Evolutionary conservation across 2,329 filamentous ascomycete species (phyloP).

Genomic region (Capronia epimyces): DNA sequence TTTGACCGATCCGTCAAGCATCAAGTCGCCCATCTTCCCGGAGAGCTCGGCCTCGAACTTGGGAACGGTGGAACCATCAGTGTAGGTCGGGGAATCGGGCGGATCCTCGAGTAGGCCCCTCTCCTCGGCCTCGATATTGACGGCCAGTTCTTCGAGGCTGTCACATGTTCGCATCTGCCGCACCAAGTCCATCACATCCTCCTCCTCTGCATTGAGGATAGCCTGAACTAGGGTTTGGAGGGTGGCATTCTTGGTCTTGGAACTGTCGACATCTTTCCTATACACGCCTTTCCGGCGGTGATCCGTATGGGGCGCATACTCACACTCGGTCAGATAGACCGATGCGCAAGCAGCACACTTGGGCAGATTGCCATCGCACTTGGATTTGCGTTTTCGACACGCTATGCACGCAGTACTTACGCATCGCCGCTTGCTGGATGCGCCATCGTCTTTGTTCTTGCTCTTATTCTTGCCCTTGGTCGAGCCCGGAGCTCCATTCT

Average conservation of each 20-base stretch:
- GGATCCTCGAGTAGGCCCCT: conserved; percentile 42
- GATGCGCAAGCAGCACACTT: conserved; percentile 94
- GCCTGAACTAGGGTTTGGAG: conserved; percentile 89
- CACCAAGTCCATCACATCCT: conserved; percentile 77
- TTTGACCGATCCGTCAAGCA: conserved; percentile 77
- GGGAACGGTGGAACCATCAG: conserved; percentile 29
- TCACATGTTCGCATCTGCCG: conserved; percentile 83
- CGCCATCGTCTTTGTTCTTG: conserved; percentile 32
- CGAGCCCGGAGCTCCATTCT: conserved; percentile 1
- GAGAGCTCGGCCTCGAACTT: conserved; percentile 73
- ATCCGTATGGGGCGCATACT: conserved; percentile 95
- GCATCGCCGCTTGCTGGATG: conserved; percentile 60
- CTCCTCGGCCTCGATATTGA: conserved; percentile 52
- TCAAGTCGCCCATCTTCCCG: conserved; percentile 86
- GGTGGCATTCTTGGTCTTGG: conserved; percentile 81
- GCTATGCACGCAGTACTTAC: conserved; percentile 81
- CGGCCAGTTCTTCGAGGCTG: conserved; percentile 59
- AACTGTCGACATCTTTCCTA: conserved; percentile 81
- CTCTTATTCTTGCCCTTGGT: conserved; percentile 32
- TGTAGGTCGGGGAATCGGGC: conserved; percentile 33
- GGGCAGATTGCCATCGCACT: conserved; percentile 86
- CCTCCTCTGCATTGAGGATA: conserved; percentile 83
- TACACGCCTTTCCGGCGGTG: conserved; percentile 95
- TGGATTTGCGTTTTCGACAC: conserved; percentile 72
- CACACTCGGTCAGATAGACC: conserved; percentile 70